These are phyloP conservation scores for Chaetomium tenue DNA, from an alignment of 495 filamentous ascomycete genomes.

Conservation along the genomic window DNA sequence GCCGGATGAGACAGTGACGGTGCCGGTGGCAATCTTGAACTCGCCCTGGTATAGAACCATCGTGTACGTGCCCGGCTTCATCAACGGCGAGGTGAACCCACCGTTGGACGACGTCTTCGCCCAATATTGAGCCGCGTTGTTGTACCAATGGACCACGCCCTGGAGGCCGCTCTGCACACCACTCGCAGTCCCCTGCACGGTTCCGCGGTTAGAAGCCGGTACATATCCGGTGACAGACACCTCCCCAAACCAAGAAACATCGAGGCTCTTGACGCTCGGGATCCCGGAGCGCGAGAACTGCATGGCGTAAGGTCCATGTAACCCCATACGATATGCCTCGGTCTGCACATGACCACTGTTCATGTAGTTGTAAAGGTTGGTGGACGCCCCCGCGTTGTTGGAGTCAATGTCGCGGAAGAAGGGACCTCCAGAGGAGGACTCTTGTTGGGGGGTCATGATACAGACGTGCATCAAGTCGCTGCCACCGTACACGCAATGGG, in stretches of 20 bases:
- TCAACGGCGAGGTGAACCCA: conserved; percentile 59
- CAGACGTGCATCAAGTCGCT: conserved; percentile 50
- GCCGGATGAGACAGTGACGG: conserved; percentile 56
- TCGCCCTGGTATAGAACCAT: conserved; percentile 68
- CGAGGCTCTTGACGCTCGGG: conserved; percentile 47
- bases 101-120: conserved; percentile 53
- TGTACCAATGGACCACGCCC: conserved; percentile 65
- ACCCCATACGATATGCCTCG: conserved; percentile 58
- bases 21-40: conserved; percentile 53
- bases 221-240: conserved; percentile 60
- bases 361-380: conserved; percentile 68
- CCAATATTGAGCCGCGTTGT: conserved; percentile 64
- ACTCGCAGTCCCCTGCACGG: conserved; percentile 58
- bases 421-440: conserved; percentile 55
- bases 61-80: conserved; percentile 67
- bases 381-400: conserved; percentile 59
- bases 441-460: conserved; percentile 52
- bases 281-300: conserved; percentile 59
- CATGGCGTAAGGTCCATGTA: conserved; percentile 67
- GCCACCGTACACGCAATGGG: conserved; percentile 56
- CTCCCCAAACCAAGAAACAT: conserved; percentile 59
- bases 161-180: conserved; percentile 49
- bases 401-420: conserved; percentile 66
- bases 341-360: conserved; percentile 64
- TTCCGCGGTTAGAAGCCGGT: conserved; percentile 52